Evolutionary conservation across 169 alveolate genomes (phyloP), one percentile per base, ranked within the genome.

Genomic region (Plasmodium ovale): DNA sequence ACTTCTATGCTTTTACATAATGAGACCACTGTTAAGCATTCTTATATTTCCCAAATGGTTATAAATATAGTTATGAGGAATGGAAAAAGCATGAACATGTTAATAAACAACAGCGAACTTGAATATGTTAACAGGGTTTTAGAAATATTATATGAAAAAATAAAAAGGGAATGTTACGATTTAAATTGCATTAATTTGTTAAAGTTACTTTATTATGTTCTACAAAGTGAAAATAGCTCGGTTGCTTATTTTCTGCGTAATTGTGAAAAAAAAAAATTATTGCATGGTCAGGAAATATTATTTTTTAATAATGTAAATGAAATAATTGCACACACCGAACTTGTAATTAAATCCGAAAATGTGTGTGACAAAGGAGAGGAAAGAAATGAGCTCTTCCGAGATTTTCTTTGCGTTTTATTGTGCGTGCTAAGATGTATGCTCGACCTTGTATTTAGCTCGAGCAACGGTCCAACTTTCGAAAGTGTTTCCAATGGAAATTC

Each of bases 401-500:
- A 47, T 47, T 82, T 82, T 49, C 82, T 82, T 69, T 53, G 84
- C 31, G 27, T 69, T 58, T 53, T 82, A 21, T 67, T 82, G 39
- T 82, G 79, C 25, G 67, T 58, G 44, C 44, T 82, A 59, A 58
- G 37, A 65, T 51, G n/a, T 65, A 37, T 82, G 1, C 31, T 72
- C 71, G 56, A 72, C 2, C 60, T 29, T 39, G 44, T 65, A 25
- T 16, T 64, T 35, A 35, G 42, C 12, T 23, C 35, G 27, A 23
- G 21, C 16, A 25, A 29, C 69, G 39, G 37, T n/a, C 21, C 9
- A 72, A 37, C 16, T 53, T 9, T 23, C 9, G 37, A 47, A 35
- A 21, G 54, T 25, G 54, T 25, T 7, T 51, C 21, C 3, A 3
- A 51, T 51, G 3, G 7, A 39, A 0, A 65, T 65, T 65, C 42